These are phyloP conservation scores for Aureobasidium sp. DNA, from an alignment of 2,329 filamentous ascomycete genomes.

Conservation along the genomic window DNA sequence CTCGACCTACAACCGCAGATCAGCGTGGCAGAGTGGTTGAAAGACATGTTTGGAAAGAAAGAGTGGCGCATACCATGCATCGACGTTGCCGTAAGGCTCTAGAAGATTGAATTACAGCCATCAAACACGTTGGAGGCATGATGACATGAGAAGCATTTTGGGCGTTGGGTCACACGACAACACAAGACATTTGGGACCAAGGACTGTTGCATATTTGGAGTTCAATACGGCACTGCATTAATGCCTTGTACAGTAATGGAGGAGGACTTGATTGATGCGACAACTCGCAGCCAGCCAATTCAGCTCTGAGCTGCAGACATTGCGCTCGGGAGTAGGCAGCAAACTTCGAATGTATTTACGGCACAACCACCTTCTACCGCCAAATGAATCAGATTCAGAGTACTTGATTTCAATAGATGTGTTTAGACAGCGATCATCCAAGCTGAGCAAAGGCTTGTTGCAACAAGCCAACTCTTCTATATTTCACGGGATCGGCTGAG, in stretches of 20 bases:
- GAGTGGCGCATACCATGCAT: constrained; percentile 91
- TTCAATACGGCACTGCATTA: neutral
- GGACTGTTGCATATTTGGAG: constrained; percentile 2
- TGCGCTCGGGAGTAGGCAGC: neutral
- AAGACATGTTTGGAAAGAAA: constrained; percentile 68
- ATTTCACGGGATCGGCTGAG: neutral
- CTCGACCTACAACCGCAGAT: constrained; percentile 57
- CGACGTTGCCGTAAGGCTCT: constrained; percentile 76
- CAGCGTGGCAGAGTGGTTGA: constrained; percentile 76
- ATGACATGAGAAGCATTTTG: constrained; percentile 10
- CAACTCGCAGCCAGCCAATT: neutral
- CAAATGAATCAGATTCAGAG: neutral
- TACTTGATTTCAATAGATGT: neutral
- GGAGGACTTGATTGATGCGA: neutral
- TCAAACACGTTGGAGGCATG: neutral
- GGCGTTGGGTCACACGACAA: constrained; percentile 12
- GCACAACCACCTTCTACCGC: neutral
- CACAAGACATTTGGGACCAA: neutral
- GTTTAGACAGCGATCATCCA: neutral
- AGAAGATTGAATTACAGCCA: constrained; percentile 18
- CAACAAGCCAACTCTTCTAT: neutral
- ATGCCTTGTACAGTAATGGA: neutral
- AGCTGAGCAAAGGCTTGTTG: neutral
- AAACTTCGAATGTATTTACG: neutral
- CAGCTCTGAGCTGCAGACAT: neutral